Conservation (phyloP, 345 rosid species). For the Hevea brasiliensis region DNA sequence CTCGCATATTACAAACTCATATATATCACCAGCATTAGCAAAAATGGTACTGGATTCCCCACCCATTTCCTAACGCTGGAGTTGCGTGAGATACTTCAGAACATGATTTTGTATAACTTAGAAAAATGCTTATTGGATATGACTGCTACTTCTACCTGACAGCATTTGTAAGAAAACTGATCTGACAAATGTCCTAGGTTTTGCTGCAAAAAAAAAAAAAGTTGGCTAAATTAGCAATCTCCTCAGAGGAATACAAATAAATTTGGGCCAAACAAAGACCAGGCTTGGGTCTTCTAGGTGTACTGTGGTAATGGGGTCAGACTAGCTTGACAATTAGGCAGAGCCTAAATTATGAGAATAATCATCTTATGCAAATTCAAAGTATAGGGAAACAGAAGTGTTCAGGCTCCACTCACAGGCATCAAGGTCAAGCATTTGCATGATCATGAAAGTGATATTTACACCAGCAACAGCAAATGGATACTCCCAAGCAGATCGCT, state of each 20-base stretch:
- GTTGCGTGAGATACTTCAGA: neutral
- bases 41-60: no score
- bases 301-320: neutral
- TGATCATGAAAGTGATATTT: constrained; percentile 92
- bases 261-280: neutral
- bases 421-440: constrained; percentile 94
- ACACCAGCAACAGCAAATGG: constrained; percentile 99
- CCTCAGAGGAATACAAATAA: neutral
- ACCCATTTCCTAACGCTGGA: neutral
- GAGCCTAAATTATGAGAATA: no score
- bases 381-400: neutral
- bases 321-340: no score
- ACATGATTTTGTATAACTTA: neutral
- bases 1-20: neutral
- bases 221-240: constrained; percentile 12
- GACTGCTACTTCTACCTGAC: constrained; percentile 51
- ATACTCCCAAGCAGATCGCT: constrained; percentile 89
- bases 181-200: constrained; percentile 72
- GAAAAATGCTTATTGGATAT: neutral
- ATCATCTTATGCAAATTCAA: neutral
- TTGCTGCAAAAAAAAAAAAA: constrained; percentile 51
- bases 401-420: constrained; percentile 56
- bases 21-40: neutral
- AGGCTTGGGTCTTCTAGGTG: neutral
- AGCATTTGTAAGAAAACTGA: constrained; percentile 78